Percentiles rank a stretch among this genome's conserved stretches.
phyloP scores from a whole-genome alignment of 2,329 filamentous ascomycete species.

The Xylariaceae sp. region DNA sequence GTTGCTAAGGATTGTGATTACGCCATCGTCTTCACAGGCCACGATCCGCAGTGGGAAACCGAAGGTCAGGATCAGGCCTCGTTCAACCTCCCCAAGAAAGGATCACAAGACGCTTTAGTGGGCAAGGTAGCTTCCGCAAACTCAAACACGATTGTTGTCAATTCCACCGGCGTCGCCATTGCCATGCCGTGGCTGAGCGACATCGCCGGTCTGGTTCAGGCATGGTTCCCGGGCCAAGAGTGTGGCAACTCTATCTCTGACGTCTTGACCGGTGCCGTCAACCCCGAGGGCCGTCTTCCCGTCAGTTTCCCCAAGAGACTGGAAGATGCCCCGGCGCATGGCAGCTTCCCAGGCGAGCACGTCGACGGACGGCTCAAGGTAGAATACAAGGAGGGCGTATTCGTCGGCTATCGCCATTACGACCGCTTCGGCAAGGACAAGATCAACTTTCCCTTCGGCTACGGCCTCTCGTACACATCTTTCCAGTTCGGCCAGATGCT shows the following conservation, averaged over 20 bases:
- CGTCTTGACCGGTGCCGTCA: conserved; percentile 59
- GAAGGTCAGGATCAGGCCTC: conserved; percentile 69
- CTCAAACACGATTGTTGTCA: conserved; percentile 52
- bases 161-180: conserved; percentile 62
- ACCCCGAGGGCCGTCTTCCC: conserved; percentile 61
- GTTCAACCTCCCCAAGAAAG: conserved; percentile 60
- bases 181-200: conserved; percentile 52
- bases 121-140: conserved; percentile 52
- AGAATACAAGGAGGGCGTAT: conserved; percentile 66
- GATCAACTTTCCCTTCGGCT: conserved; percentile 62
- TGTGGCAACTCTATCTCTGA: conserved; percentile 65
- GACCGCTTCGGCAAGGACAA: conserved; percentile 50
- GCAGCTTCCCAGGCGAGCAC: conserved; percentile 53
- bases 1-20: conserved; percentile 57
- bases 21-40: conserved; percentile 60
- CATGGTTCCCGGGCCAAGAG: conserved; percentile 70
- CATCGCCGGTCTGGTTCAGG: conserved; percentile 57
- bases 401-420: conserved; percentile 65
- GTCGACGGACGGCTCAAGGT: conserved; percentile 46
- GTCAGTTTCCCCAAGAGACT: conserved; percentile 57
- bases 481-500: conserved; percentile 49
- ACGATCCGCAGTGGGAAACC: conserved; percentile 45
- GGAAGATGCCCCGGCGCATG: conserved; percentile 61
- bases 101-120: conserved; percentile 59
- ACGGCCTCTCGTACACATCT: conserved; percentile 58